Evolutionary conservation across 2,329 filamentous ascomycete genomes (phyloP).

Genomic region (Cryphonectria parasitica): DNA sequence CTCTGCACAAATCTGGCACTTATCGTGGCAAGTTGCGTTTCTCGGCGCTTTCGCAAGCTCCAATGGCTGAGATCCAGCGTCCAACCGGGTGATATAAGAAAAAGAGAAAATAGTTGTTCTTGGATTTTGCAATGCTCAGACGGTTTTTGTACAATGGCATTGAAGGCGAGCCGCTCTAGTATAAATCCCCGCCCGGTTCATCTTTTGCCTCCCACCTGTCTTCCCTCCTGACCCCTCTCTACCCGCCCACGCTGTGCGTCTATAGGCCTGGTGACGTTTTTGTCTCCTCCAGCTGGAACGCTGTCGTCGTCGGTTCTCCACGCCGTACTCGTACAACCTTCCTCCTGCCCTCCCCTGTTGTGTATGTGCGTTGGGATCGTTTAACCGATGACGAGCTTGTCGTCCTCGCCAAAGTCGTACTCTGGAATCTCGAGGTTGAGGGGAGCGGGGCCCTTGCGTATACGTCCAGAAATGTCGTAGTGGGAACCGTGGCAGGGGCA

Average conservation of each 20-base stretch:
- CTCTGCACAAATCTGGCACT: neutral
- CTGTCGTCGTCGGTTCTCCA: conserved; percentile 7
- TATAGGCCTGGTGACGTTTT: conserved; percentile 24
- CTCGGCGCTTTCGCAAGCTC: neutral
- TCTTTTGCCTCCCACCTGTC: conserved; percentile 6
- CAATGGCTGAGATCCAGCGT: neutral
- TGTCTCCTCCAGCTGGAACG: neutral
- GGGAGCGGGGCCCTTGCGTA: conserved; percentile 95
- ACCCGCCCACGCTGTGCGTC: conserved; percentile 17
- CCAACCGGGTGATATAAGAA: conserved; percentile 27
- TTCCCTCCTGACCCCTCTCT: neutral
- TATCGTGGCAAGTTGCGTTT: neutral
- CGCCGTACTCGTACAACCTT: conserved; percentile 28
- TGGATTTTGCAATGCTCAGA: conserved; percentile 31
- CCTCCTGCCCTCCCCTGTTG: neutral
- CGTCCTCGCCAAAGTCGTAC: conserved; percentile 93
- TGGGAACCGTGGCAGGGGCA: conserved; percentile 99
- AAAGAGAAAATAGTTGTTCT: conserved; percentile 17
- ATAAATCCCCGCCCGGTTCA: conserved; percentile 25
- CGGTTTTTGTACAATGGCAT: conserved; percentile 35
- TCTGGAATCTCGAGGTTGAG: conserved; percentile 94
- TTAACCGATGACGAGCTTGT: conserved; percentile 92
- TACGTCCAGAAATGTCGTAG: conserved; percentile 99
- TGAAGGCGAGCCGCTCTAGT: conserved; percentile 31
- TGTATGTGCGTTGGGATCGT: conserved; percentile 25